phyloP scores from a whole-genome alignment of 2,329 filamentous ascomycete species.

The Tolypocladium cylindrosporum region DNA sequence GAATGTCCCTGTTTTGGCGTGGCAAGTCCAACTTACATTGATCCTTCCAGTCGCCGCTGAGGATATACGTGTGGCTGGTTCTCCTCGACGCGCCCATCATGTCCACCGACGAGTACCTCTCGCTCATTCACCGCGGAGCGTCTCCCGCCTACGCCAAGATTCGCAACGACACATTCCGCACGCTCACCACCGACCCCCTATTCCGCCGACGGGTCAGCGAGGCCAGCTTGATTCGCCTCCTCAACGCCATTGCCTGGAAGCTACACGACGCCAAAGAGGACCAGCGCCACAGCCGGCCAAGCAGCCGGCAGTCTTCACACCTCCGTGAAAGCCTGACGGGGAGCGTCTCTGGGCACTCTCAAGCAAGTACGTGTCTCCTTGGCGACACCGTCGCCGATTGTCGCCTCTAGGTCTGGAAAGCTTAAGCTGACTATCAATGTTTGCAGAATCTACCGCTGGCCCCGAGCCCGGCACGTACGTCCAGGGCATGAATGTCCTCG shows the following conservation, averaged over 20 bases:
- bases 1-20: not conserved
- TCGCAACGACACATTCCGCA: conserved; percentile 95
- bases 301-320: conserved; percentile 25
- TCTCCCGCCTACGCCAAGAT: conserved; percentile 96
- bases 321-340: conserved; percentile 20
- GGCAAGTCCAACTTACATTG: not conserved
- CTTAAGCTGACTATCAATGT: conserved; percentile 35
- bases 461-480: conserved; percentile 79
- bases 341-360: conserved; percentile 26
- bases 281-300: conserved; percentile 26
- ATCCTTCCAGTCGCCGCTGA: conserved; percentile 62
- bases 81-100: conserved; percentile 81
- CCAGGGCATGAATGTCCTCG: conserved; percentile 97
- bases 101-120: conserved; percentile 78
- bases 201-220: conserved; percentile 94
- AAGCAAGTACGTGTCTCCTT: conserved; percentile 28
- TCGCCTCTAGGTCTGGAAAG: not conserved
- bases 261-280: conserved; percentile 67
- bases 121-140: conserved; percentile 82
- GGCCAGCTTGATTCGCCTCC: conserved; percentile 82
- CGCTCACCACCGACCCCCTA: conserved; percentile 89
- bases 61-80: conserved; percentile 94
- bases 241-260: conserved; percentile 93
- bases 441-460: conserved; percentile 46
- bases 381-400: not conserved